Percentiles rank a stretch among this genome's conserved stretches.
phyloP scores from a whole-genome alignment of 345 rosid genomes.

The Aegle marmelos region DNA sequence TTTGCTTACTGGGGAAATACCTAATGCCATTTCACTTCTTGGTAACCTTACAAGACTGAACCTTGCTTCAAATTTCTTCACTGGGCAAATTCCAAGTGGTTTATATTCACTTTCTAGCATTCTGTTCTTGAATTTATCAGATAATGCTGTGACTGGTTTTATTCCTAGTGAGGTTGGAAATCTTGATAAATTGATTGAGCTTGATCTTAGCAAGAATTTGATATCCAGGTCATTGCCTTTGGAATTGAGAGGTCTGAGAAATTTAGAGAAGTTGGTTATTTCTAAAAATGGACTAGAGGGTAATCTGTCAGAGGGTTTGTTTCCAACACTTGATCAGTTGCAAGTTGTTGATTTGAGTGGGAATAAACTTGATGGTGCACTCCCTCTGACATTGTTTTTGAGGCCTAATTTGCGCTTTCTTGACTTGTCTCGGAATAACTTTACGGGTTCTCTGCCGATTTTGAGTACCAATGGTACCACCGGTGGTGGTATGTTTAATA shows the following conservation, averaged over 20 bases:
- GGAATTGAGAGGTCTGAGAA: slow-evolving; percentile 38
- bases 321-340: slow-evolving; percentile 37
- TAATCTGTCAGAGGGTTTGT: slow-evolving; percentile 31
- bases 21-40: slow-evolving; percentile 36
- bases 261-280: slow-evolving; percentile 41
- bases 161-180: slow-evolving; percentile 47
- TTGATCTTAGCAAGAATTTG: slow-evolving; percentile 58
- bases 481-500: slow-evolving; percentile 41
- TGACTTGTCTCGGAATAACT: slow-evolving; percentile 59
- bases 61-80: slow-evolving; percentile 47
- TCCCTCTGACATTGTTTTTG: slow-evolving; percentile 42
- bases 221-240: slow-evolving; percentile 46
- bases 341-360: slow-evolving; percentile 37
- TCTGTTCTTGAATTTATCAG: slow-evolving; percentile 44
- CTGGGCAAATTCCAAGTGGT: slow-evolving; percentile 43
- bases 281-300: slow-evolving; percentile 41
- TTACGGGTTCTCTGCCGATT: slow-evolving; percentile 46
- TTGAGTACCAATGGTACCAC: slow-evolving; percentile 26
- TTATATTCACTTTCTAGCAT: slow-evolving; percentile 36
- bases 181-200: slow-evolving; percentile 41
- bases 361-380: slow-evolving; percentile 47
- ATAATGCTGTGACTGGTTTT: slow-evolving; percentile 45
- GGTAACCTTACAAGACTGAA: slow-evolving; percentile 37
- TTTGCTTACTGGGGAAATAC: slow-evolving; percentile 52
- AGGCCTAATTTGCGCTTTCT: slow-evolving; percentile 49